Evolutionary conservation across 1,139 yeast species (phyloP), one percentile per base, ranked within the genome.

Genomic region (Candida tunisiensis): DNA sequence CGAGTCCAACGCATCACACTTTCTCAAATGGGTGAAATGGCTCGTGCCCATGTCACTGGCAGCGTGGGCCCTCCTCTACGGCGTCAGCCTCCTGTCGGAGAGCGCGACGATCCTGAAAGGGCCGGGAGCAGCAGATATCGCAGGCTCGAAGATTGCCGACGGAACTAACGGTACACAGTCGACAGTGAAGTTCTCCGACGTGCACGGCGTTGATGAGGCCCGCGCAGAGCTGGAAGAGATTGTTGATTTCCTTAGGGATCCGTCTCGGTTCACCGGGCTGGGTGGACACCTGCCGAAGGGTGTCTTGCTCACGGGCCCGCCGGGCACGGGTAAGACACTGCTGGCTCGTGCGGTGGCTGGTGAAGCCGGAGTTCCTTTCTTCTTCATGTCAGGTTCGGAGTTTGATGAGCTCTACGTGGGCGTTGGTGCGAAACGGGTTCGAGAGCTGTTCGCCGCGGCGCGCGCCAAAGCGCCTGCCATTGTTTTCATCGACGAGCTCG

Each of bases 321-420:
- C 99, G 21, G 99, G 99, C 56, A 91, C 99, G 5, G 99, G 99
- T 68, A 91, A 91, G 53, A 91, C 99, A 1, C 60, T 91, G 37
- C 65, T 91, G 36, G 98, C 98, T 1, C 69, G 98, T 42, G 98
- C 99, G 12, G 92, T 95, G 21, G 99, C 99, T 8, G 98, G 98
- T 34, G 98, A 91, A 54, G 98, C 99, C 2, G 98, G 94, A 26
- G 98, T 88, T 17, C 98, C 96, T 16, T 91, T 91, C 49, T 88
- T 88, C 54, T 88, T 85, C 54, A 85, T 88, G 96, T 78, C 93
- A 4, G 99, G 98, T 27, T 82, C 95, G 2, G 98, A 91, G 52
- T 91, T 91, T 48, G 98, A 91, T 50, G 98, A 91, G 51, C 68
- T 91, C 39, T 91, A 85, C 44, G 98, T 91, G 20, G 99, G 99